Evolutionary conservation across 805 yeast genomes (phyloP), one percentile per base, ranked within the genome.

Genomic region (Candida sithepensis): DNA sequence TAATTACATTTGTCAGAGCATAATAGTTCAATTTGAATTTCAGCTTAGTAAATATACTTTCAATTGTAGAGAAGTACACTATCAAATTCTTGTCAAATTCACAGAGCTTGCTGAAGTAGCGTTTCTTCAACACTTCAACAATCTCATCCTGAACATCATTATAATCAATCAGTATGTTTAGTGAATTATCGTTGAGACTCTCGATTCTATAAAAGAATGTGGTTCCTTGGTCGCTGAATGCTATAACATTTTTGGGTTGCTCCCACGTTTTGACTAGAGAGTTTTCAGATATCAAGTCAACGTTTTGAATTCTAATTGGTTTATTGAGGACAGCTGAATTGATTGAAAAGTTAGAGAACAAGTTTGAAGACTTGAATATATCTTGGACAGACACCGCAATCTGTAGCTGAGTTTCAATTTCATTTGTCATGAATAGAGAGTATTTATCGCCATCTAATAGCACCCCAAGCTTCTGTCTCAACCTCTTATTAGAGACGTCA

Each of bases 361-460:
- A 66, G 24, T 71, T 66, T 16, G 75, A 62, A 2, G 76, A 63
- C 52, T 80, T 78, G 69, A 86, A 87, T 10, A 83, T 80, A 61
- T 88, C 96, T 57, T 86, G 92, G 2, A 87, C 95, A 2, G 88
- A 81, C 1, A 87, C 94, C 0, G 89, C 83, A 7, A 87, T 67
- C 4, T 78, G 71, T 34, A 88, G 68, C 1, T 78, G 65, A 5
- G 82, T 77, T 49, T 84, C 83, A 5, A 85, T 49, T 1, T 57
- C 55, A 26, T 58, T 55, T 7, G 50, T 46, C n/a, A 51, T 13
- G 1, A 21, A 22, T 26, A 55, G 57, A 0, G 57, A 58, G 53
- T 42, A 60, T 18, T 43, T 55, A 13, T 48, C 51, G 44, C 48
- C 57, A 46, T 39, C 61, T 45, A 44, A 62, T 26, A 38, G 34